Percentiles rank a stretch among this genome's conserved stretches.
Evolutionary conservation across 2,329 filamentous ascomycete genomes (phyloP).

Genomic region (Fusarium piperis): DNA sequence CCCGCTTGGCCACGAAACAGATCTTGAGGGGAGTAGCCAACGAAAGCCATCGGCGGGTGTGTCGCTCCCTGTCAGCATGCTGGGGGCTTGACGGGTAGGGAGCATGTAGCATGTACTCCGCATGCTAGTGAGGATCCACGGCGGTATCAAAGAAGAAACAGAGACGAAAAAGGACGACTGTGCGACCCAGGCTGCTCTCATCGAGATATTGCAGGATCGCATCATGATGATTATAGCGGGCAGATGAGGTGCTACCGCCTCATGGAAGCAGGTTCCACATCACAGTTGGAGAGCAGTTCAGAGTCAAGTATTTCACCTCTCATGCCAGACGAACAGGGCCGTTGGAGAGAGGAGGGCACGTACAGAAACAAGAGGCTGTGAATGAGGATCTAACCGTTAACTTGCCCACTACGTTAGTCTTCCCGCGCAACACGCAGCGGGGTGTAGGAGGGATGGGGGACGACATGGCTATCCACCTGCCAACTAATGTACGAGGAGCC

Average conservation of each 20-base stretch:
- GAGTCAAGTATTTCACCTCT: neutral
- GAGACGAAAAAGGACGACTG: constrained; percentile 22
- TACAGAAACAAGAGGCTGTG: constrained; percentile 10
- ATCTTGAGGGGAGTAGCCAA: constrained; percentile 38
- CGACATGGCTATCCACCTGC: constrained; percentile 39
- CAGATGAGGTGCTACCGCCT: constrained; percentile 22
- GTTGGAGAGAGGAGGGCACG: neutral
- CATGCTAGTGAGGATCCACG: constrained; percentile 37
- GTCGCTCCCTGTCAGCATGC: constrained; percentile 37
- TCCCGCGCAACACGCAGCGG: constrained; percentile 44
- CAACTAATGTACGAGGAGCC: constrained; percentile 41
- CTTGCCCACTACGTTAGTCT: constrained; percentile 45
- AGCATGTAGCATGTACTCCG: constrained; percentile 41
- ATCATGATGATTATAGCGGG: constrained; percentile 29
- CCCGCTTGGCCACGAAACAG: constrained; percentile 39
- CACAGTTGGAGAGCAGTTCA: neutral
- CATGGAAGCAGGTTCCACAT: constrained; percentile 12
- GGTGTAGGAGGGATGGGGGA: constrained; percentile 33
- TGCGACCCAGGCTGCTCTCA: constrained; percentile 34
- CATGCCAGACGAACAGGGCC: neutral
- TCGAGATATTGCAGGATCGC: constrained; percentile 42
- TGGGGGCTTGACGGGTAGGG: constrained; percentile 27
- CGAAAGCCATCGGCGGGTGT: constrained; percentile 35
- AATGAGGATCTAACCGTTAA: constrained; percentile 37
- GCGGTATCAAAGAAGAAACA: constrained; percentile 31